A percentile compares a stretch with the other conserved stretches of the same genome.
phyloP scores from a whole-genome alignment of 2,329 filamentous ascomycete species.

The Penicillium sp. region DNA sequence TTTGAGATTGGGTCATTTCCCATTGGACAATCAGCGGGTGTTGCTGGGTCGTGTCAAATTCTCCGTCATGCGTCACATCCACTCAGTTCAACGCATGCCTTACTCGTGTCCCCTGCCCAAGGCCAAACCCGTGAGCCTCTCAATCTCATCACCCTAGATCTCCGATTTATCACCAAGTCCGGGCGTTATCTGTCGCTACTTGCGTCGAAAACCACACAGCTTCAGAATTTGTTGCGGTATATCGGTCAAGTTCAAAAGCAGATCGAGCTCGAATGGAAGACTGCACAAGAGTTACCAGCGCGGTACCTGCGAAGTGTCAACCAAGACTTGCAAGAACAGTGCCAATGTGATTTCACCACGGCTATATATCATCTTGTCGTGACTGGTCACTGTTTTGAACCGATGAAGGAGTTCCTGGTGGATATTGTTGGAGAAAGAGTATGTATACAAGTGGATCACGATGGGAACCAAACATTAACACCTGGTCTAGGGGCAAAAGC shows the following conservation, averaged over 20 bases:
- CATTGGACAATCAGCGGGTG: conserved; percentile 48
- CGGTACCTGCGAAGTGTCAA: conserved; percentile 80
- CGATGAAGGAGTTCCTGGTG: conserved; percentile 84
- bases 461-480: conserved; percentile 15
- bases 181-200: conserved; percentile 83
- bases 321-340: conserved; percentile 72
- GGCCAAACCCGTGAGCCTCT: conserved; percentile 50
- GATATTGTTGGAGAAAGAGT: conserved; percentile 82
- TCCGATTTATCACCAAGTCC: conserved; percentile 77
- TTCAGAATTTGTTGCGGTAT: conserved; percentile 87
- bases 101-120: conserved; percentile 60
- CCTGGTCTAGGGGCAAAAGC: conserved; percentile 74
- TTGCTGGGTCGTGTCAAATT: conserved; percentile 49
- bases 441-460: conserved; percentile 38
- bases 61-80: conserved; percentile 73
- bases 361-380: conserved; percentile 84
- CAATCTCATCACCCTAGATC: conserved; percentile 75
- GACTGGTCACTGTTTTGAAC: conserved; percentile 77
- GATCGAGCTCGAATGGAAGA: conserved; percentile 82
- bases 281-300: conserved; percentile 76
- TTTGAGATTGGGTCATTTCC: conserved; percentile 72
- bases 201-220: conserved; percentile 82
- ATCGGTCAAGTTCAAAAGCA: conserved; percentile 79
- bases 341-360: conserved; percentile 70
- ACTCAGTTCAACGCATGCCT: conserved; percentile 74